Base-by-base conservation (phyloP, 108 stramenopile genomes). In the Cylindrotheca closterium region DNA sequence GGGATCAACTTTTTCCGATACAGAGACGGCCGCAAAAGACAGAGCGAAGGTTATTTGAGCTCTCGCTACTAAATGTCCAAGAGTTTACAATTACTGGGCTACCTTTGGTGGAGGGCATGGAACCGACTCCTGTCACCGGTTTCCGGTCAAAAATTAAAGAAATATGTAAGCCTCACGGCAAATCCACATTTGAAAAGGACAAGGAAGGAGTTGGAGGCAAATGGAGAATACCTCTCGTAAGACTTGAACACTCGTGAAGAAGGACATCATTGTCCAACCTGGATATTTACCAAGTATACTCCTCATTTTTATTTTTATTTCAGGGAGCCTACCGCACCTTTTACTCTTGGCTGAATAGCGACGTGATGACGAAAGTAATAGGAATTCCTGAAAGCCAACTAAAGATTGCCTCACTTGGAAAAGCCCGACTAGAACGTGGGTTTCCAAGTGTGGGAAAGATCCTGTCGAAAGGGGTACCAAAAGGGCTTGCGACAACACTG, bases 151-250 rank as follows among this genome's bases (percentile, higher is more conserved):
- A 61, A 18, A 90, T 94, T 47, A 82, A 83, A 49, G 60, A 79
- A 8, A 79, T 94, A 57, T 79, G 85, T 2, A 42, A 73, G 46
- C 74, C 63, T 17, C 81, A 88, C 55, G 89, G 88, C 0, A 79
- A 79, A 23, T 75, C 81, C 18, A 72, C 77, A 17, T 76, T 62
- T 52, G 63, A 82, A 63, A 58, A 76, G 50, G 62, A 80, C 69
- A 12, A 53, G 59, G 57, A 81, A 18, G 58, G 51, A 54, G 78
- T 65, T 37, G 67, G 26, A 47, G 92, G 89, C 0, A 80, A 82
- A 55, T 94, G 93, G 93, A 67, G 86, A 15, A 89, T 94, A 21
- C 89, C 89, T 19, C 65, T 94, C 47, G 85, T 70, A 62, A 19
- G 69, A 42, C 45, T 32, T 17, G 19, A 25, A n/a, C 24, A 52